Percentiles rank a stretch among this genome's conserved stretches.
Conservation (phyloP, 2,329 filamentous ascomycete genomes). For the Emericellopsis atlantica region DNA sequence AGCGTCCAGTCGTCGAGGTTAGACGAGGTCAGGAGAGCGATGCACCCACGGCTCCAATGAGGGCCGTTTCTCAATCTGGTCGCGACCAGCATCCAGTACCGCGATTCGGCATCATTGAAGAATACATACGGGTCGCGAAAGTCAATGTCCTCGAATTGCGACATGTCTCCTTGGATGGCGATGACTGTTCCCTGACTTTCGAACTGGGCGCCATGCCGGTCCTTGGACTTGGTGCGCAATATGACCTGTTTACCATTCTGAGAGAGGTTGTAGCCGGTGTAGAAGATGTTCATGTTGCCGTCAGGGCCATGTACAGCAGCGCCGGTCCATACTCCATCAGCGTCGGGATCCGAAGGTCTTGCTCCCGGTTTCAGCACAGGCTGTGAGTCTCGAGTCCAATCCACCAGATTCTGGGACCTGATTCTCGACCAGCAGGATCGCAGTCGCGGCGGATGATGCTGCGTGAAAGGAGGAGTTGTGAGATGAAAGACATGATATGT, state of each 20-base stretch:
- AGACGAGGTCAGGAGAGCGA: slow-evolving; percentile 20
- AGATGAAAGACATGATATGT: slow-evolving; percentile 24
- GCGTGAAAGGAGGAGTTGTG: slow-evolving; percentile 16
- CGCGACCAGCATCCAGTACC: slow-evolving; percentile 24
- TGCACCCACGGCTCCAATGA: slow-evolving; percentile 18
- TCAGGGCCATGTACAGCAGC: slow-evolving; percentile 17
- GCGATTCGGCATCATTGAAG: slow-evolving; percentile 13
- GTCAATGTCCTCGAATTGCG: slow-evolving; percentile 18
- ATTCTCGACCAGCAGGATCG: slow-evolving; percentile 18
- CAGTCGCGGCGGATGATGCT: slow-evolving; percentile 18
- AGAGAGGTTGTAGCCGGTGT: slow-evolving; percentile 20
- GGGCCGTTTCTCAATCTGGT: slow-evolving; percentile 17
- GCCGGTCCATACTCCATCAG: slow-evolving; percentile 20
- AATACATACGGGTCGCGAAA: slow-evolving; percentile 22
- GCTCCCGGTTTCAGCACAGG: slow-evolving; percentile 11
- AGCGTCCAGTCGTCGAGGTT: slow-evolving; percentile 17
- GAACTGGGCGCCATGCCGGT: slow-evolving; percentile 15
- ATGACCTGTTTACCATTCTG: slow-evolving; percentile 18
- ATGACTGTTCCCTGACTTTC: slow-evolving; percentile 9
- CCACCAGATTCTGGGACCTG: slow-evolving; percentile 11
- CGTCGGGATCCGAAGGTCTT: slow-evolving; percentile 10
- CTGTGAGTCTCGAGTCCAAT: slow-evolving; percentile 13
- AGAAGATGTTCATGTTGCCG: slow-evolving; percentile 20
- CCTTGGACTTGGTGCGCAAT: slow-evolving; percentile 11
- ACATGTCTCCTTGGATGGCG: slow-evolving; percentile 8